Evolutionary conservation across 768 basidiomycete genomes (phyloP).

Genomic region (Mycena floridula): DNA sequence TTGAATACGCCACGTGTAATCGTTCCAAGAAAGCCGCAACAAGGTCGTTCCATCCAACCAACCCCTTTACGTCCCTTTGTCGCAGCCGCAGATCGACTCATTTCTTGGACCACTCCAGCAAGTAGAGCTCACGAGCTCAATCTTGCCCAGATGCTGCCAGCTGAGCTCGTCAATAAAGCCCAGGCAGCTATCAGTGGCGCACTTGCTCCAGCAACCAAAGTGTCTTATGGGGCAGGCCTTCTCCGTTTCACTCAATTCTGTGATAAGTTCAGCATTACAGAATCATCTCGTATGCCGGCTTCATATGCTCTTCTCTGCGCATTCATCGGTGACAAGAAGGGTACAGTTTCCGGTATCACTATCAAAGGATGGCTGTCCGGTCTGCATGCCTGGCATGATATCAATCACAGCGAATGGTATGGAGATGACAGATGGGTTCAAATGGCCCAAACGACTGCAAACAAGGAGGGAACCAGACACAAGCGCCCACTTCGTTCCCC

Average conservation of each 20-base stretch:
- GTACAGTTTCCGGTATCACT: neutral
- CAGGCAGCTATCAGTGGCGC: neutral
- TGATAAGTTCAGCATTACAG: slow-evolving; percentile 13
- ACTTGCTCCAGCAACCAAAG: neutral
- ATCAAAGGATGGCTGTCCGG: too few relatives aligned
- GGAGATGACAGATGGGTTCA: slow-evolving; percentile 9
- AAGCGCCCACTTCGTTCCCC: slow-evolving; percentile 7
- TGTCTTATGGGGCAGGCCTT: slow-evolving; percentile 20
- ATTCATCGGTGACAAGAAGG: slow-evolving; percentile 12
- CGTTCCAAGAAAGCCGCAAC: too few relatives aligned
- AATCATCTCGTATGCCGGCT: too few relatives aligned
- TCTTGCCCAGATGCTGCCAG: too few relatives aligned
- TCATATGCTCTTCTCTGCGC: slow-evolving; percentile 12
- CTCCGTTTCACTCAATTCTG: slow-evolving; percentile 24
- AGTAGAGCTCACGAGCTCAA: too few relatives aligned
- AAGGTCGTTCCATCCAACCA: too few relatives aligned
- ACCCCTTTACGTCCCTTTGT: too few relatives aligned
- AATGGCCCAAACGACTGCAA: slow-evolving; percentile 2
- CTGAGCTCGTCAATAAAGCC: too few relatives aligned
- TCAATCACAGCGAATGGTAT: slow-evolving; percentile 12
- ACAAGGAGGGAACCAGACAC: neutral
- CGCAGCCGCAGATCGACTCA: too few relatives aligned
- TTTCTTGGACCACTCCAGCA: too few relatives aligned
- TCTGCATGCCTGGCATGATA: slow-evolving; percentile 4
- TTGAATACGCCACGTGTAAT: too few relatives aligned